phyloP scores from a whole-genome alignment of 2,329 filamentous ascomycete species.

The Trichoderma brevicompactum region DNA sequence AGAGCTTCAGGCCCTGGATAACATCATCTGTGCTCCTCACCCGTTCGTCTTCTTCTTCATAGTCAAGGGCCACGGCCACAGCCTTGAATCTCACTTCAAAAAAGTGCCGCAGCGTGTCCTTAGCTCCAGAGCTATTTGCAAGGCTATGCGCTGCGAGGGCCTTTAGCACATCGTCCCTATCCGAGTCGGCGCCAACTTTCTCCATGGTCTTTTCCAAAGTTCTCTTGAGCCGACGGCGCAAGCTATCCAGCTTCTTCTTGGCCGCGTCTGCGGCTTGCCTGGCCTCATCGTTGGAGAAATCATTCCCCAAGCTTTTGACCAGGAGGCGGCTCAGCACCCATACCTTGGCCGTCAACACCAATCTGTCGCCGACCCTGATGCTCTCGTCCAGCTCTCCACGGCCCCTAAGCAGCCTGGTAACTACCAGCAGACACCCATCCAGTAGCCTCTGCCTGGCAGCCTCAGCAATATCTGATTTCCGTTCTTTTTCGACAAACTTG shows the following conservation, averaged over 20 bases:
- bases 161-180: constrained; percentile 65
- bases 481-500: constrained; percentile 46
- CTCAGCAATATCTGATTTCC: constrained; percentile 37
- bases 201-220: constrained; percentile 72
- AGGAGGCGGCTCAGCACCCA: constrained; percentile 77
- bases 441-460: constrained; percentile 55
- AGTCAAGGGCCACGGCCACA: constrained; percentile 65
- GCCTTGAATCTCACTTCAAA: constrained; percentile 72
- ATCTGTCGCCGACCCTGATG: constrained; percentile 50
- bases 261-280: constrained; percentile 59
- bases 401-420: constrained; percentile 54
- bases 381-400: constrained; percentile 39
- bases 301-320: constrained; percentile 70
- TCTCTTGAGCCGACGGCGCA: constrained; percentile 66
- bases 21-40: constrained; percentile 54
- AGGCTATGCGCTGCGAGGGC: constrained; percentile 82
- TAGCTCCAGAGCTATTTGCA: constrained; percentile 76
- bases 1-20: constrained; percentile 69
- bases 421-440: constrained; percentile 55
- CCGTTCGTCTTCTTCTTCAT: constrained; percentile 49
- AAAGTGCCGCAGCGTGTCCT: constrained; percentile 79
- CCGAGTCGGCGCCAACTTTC: constrained; percentile 58
- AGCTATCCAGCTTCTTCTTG: constrained; percentile 63
- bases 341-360: constrained; percentile 69
- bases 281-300: constrained; percentile 41